A percentile compares a stretch with the other conserved stretches of the same genome.
phyloP scores from a whole-genome alignment of 805 yeast genomes.

The Zygosaccharomyces kombuchaensis region DNA sequence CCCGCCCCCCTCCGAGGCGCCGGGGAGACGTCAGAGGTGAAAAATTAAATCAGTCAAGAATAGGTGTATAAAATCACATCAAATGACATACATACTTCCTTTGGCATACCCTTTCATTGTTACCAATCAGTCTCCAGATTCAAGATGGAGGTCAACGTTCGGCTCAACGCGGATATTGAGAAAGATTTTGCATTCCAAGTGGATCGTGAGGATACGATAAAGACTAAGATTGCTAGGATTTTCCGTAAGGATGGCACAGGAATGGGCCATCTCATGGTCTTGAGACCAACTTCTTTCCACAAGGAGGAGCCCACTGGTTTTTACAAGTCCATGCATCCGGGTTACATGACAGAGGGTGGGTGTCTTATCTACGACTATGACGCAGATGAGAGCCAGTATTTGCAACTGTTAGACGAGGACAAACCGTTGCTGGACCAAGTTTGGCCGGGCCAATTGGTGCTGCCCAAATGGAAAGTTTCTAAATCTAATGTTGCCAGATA shows the following conservation, averaged over 20 bases:
- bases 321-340: constrained; percentile 51
- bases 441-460: constrained; percentile 87
- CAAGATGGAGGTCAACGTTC: constrained; percentile 48
- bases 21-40: constrained; percentile 4
- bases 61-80: constrained; percentile 3
- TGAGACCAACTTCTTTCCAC: constrained; percentile 79
- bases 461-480: constrained; percentile 33
- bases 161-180: constrained; percentile 80
- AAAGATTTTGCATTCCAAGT: constrained; percentile 87
- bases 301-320: constrained; percentile 59
- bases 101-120: not conserved
- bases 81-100: not conserved
- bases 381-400: constrained; percentile 47
- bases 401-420: constrained; percentile 43
- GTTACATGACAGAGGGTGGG: constrained; percentile 80
- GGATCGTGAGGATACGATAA: constrained; percentile 53
- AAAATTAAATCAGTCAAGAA: constrained; percentile 4
- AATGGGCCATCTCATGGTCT: constrained; percentile 54
- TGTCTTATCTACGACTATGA: constrained; percentile 63
- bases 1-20: not conserved
- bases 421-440: constrained; percentile 54
- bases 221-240: constrained; percentile 49
- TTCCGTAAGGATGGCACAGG: constrained; percentile 40
- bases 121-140: not conserved
- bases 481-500: constrained; percentile 15